Evolutionary conservation across 1,284 basidiomycete genomes (phyloP).

Genomic region (Golubevia sp.): DNA sequence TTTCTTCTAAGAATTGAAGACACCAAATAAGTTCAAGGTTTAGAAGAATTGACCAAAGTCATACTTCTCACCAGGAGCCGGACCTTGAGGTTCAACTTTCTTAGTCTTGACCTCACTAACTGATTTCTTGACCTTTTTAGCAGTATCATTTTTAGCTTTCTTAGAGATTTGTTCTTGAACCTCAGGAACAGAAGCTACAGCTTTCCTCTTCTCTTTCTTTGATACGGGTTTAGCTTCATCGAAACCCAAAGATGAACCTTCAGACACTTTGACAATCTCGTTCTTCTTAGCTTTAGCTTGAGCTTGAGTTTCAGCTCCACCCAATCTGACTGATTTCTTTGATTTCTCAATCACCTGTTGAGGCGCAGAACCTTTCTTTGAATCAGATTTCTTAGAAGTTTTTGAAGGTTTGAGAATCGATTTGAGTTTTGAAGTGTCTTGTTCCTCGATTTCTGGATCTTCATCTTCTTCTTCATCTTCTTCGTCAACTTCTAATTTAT

Average conservation of each 20-base stretch:
- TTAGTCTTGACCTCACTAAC: conserved; percentile 20
- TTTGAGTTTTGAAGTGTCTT: conserved; percentile 19
- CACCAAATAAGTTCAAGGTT: too few relatives aligned
- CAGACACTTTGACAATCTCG: too few relatives aligned
- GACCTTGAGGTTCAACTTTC: conserved; percentile 22
- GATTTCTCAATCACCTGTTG: too few relatives aligned
- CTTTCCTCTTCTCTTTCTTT: conserved; percentile 14
- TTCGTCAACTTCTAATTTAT: conserved; percentile 20
- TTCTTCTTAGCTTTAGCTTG: too few relatives aligned
- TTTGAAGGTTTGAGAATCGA: conserved; percentile 21
- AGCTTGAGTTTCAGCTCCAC: neutral
- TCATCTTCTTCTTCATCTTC: conserved; percentile 25
- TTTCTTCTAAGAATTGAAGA: too few relatives aligned
- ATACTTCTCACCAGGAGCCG: conserved; percentile 43
- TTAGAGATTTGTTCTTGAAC: neutral
- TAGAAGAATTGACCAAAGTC: conserved; percentile 47
- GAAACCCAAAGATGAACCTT: too few relatives aligned
- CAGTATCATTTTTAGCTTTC: neutral
- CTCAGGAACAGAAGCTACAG: neutral
- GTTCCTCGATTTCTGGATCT: conserved; percentile 8
- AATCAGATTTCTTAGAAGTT: neutral
- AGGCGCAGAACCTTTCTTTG: too few relatives aligned
- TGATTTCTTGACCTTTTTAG: conserved; percentile 8
- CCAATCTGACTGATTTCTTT: neutral
- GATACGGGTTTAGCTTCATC: conserved; percentile 17